Conservation (phyloP, 768 basidiomycete genomes). For the Termitomyces sp. region DNA sequence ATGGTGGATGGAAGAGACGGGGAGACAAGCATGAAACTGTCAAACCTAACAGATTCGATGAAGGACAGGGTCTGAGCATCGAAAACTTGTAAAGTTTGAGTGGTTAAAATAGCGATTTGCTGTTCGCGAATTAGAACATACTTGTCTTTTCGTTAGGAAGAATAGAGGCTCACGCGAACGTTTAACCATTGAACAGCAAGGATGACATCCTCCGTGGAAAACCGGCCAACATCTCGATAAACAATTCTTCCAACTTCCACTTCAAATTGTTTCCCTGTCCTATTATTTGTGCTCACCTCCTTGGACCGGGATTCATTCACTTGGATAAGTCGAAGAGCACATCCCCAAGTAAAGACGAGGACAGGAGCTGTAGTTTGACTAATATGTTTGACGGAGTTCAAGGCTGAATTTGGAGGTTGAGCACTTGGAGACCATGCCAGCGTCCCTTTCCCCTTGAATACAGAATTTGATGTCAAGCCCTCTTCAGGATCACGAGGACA, state of each 20-base stretch:
- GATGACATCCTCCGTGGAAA: slow-evolving; percentile 56
- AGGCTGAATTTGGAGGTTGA: slow-evolving; percentile 11
- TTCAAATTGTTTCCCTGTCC: slow-evolving; percentile 53
- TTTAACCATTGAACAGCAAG: slow-evolving; percentile 87
- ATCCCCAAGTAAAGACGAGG: slow-evolving; percentile 85
- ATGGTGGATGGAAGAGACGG: slow-evolving; percentile 43
- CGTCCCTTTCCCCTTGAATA: slow-evolving; percentile 52
- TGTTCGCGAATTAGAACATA: slow-evolving; percentile 20
- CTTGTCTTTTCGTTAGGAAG: not conserved
- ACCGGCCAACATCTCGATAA: slow-evolving; percentile 55
- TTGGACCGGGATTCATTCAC: slow-evolving; percentile 56
- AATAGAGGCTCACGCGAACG: slow-evolving; percentile 62
- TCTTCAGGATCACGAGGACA: slow-evolving; percentile 50
- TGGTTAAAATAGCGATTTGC: slow-evolving; percentile 68
- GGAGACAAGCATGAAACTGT: slow-evolving; percentile 50
- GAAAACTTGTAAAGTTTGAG: slow-evolving; percentile 56
- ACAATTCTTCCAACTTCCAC: slow-evolving; percentile 61
- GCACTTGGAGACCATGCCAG: slow-evolving; percentile 83
- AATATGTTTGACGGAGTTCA: slow-evolving; percentile 16
- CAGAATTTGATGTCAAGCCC: slow-evolving; percentile 32
- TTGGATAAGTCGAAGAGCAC: slow-evolving; percentile 54
- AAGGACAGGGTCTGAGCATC: slow-evolving; percentile 52
- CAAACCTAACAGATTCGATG: slow-evolving; percentile 59
- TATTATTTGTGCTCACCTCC: slow-evolving; percentile 43
- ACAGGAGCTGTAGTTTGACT: slow-evolving; percentile 37